These are phyloP conservation scores for Globisporangium orthogonon DNA, from an alignment of 352 stramenopile genomes.

Conservation along the genomic window DNA sequence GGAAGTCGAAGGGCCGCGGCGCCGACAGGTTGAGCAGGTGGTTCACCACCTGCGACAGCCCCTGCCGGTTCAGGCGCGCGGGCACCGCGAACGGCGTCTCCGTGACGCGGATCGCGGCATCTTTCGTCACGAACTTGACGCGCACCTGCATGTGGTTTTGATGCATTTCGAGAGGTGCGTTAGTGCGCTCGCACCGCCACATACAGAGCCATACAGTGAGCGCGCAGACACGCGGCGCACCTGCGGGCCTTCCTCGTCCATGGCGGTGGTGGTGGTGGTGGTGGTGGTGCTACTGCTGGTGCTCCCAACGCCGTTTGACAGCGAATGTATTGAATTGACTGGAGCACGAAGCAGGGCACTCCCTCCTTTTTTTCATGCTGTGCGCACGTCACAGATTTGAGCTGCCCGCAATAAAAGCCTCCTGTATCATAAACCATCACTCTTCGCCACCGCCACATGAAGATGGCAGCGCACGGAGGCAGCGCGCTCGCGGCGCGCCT, in stretches of 20 bases:
- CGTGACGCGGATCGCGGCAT: conserved; percentile 81
- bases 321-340: not conserved
- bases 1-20: conserved; percentile 81
- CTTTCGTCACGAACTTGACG: conserved; percentile 89
- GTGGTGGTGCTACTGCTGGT: not conserved
- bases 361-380: not conserved
- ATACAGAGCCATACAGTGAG: not conserved
- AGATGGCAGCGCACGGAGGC: conserved; percentile 10
- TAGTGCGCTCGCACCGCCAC: not conserved
- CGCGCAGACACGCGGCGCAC: too few relatives aligned
- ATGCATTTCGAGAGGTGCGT: not conserved
- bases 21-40: conserved; percentile 65
- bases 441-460: not conserved
- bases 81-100: conserved; percentile 88
- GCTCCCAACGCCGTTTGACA: not conserved
- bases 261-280: not conserved
- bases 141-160: conserved; percentile 48
- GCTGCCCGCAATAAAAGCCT: not conserved
- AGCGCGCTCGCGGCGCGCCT: conserved; percentile 26
- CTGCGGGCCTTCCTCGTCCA: conserved; percentile 35
- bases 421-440: not conserved
- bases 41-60: conserved; percentile 88
- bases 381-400: not conserved
- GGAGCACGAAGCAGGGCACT: not conserved
- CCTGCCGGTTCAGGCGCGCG: conserved; percentile 64